Evolutionary conservation across 805 yeast species (phyloP), one percentile per base, ranked within the genome.

Genomic region (Spathaspora arborariae): DNA sequence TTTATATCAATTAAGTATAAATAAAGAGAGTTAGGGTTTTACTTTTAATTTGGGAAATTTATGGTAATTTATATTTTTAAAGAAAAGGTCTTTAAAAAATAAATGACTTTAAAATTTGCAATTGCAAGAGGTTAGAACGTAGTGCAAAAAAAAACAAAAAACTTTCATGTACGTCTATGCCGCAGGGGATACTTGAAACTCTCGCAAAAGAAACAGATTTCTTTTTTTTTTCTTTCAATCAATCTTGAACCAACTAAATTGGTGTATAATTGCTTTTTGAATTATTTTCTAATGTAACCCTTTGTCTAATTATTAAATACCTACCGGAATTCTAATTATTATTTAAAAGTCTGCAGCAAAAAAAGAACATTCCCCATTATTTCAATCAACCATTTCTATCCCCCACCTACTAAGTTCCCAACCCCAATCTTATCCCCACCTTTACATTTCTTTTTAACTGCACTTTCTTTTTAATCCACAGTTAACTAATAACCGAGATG

Each of bases 71-170:
- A 30, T 30, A 30, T 30, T 30, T 30, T 30, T 30, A 30, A n/a
- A 27, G n/a, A 10, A 8, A 8, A 30, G 35, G n/a, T 3, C 35
- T 5, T 13, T 13, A 30, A 30, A 30, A 30, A 30, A 30, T 30
- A 30, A 30, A 30, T 30, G 35, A 30, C 35, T 30, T 13, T 30
- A 30, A 13, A n/a, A n/a, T n/a, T 30, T 30, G 35, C 35, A 30
- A 30, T 30, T 30, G 35, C 35, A 30, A 30, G 35, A 30, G n/a
- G 35, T 30, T 30, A 30, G 35, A 30, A 30, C 35, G 35, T 30
- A 27, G n/a, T 13, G 10, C 10, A 13, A 10, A 7, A 27, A 27
- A 7, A 13, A 13, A 10, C 10, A 27, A 27, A 7, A 13, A 13
- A 7, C 11, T 10, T 3, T 30, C 35, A 30, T 30, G 35, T 16